Percentiles rank a stretch among this genome's conserved stretches.
phyloP scores from a whole-genome alignment of 2,329 filamentous ascomycete species.

The Zymoseptoria tritici region DNA sequence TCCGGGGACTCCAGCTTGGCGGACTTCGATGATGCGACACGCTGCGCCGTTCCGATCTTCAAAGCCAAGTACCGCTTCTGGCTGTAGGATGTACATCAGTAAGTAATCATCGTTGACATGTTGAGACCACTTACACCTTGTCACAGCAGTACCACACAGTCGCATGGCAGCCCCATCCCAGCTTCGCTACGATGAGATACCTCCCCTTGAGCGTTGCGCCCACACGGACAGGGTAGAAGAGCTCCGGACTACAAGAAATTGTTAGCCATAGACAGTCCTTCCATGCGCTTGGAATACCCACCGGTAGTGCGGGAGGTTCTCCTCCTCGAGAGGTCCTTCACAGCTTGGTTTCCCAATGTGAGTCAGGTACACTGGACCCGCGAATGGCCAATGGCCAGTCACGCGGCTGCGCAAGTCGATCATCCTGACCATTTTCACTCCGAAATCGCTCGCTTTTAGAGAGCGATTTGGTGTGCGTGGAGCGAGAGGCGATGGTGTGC shows the following conservation, averaged over 20 bases:
- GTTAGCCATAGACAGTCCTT: background rate
- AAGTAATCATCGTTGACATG: background rate
- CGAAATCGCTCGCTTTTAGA: background rate
- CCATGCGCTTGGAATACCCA: background rate
- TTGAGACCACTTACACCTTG: conserved; percentile 13
- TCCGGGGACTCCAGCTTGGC: background rate
- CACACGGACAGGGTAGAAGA: conserved; percentile 31
- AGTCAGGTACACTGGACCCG: background rate
- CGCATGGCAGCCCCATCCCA: conserved; percentile 35
- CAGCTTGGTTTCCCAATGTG: background rate
- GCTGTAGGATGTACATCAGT: background rate
- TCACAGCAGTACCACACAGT: conserved; percentile 38
- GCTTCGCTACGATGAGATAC: conserved; percentile 36
- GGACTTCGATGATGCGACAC: background rate
- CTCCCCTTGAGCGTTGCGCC: conserved; percentile 26
- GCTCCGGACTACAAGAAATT: conserved; percentile 3
- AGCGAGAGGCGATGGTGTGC: background rate
- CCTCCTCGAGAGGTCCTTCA: background rate
- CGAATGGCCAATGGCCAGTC: background rate
- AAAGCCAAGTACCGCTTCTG: background rate
- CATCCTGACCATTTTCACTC: background rate
- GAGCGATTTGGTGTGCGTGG: background rate
- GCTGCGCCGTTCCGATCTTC: background rate
- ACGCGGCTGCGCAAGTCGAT: background rate
- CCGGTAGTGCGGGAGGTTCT: background rate